phyloP scores from a whole-genome alignment of 495 filamentous ascomycete genomes.

The Parmelia sp. region DNA sequence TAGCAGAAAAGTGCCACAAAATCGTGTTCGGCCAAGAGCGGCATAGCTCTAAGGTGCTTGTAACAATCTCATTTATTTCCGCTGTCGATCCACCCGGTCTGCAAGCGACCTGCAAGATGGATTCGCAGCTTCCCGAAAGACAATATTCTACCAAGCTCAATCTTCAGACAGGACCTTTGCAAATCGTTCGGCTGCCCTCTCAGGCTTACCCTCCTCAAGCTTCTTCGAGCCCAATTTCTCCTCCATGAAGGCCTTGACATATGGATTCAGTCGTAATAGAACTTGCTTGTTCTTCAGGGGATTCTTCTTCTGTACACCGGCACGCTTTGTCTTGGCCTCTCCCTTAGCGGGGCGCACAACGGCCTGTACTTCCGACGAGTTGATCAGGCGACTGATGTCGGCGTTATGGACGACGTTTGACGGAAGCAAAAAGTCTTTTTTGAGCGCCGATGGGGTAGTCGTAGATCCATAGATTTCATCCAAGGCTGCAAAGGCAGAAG shows the following conservation, averaged over 20 bases:
- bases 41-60: neutral
- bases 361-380: constrained; percentile 95
- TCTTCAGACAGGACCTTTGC: constrained; percentile 48
- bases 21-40: neutral
- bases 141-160: constrained; percentile 30
- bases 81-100: neutral
- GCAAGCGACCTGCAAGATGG: constrained; percentile 10
- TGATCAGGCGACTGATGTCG: constrained; percentile 93
- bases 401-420: constrained; percentile 82
- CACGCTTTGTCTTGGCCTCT: constrained; percentile 82
- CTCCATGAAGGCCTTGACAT: constrained; percentile 80
- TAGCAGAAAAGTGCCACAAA: neutral
- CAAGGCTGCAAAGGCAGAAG: constrained; percentile 89
- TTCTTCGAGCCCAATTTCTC: constrained; percentile 66
- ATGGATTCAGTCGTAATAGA: constrained; percentile 93
- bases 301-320: constrained; percentile 97
- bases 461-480: constrained; percentile 93
- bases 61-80: neutral
- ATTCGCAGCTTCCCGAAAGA: neutral
- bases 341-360: constrained; percentile 86
- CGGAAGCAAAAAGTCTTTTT: constrained; percentile 97
- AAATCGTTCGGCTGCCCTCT: constrained; percentile 45
- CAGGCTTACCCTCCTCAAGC: constrained; percentile 49
- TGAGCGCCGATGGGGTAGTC: constrained; percentile 73
- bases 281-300: constrained; percentile 97